Percentiles rank a stretch among this genome's conserved stretches.
Evolutionary conservation across 768 basidiomycete species (phyloP).

Genomic region (Trametes cubensis): DNA sequence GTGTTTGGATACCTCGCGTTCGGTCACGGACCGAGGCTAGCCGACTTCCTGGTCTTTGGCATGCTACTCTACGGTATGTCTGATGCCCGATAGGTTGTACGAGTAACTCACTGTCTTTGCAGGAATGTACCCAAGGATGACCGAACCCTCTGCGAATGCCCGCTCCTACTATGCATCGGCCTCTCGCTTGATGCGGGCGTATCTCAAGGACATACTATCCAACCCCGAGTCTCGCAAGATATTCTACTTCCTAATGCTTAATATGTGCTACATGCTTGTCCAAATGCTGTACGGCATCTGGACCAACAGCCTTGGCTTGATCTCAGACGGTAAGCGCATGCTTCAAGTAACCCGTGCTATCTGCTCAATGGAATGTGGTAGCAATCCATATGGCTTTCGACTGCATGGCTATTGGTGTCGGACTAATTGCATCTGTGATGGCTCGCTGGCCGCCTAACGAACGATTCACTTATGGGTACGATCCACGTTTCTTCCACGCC

Average conservation of each 20-base stretch:
- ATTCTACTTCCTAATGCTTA: conserved; percentile 94
- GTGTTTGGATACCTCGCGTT: conserved; percentile 66
- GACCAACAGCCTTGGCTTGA: conserved; percentile 95
- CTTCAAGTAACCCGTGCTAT: background rate
- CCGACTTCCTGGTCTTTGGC: conserved; percentile 58
- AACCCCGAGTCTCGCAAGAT: conserved; percentile 94
- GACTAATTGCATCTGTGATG: conserved; percentile 95
- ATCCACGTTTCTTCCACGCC: conserved; percentile 6
- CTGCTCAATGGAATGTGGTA: conserved; percentile 34
- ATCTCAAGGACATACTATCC: conserved; percentile 87
- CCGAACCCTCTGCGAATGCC: conserved; percentile 5
- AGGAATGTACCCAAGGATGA: conserved; percentile 20
- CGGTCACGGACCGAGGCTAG: conserved; percentile 58
- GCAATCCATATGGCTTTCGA: conserved; percentile 99
- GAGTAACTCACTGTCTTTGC: background rate
- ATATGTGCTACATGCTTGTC: conserved; percentile 93
- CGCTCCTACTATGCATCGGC: conserved; percentile 31
- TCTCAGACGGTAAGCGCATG: conserved; percentile 78
- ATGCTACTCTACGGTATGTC: conserved; percentile 67
- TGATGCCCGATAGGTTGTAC: no score
- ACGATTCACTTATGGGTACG: conserved; percentile 92
- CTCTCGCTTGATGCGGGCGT: conserved; percentile 50
- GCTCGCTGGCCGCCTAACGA: conserved; percentile 97
- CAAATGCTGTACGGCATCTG: conserved; percentile 97
- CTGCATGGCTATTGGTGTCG: conserved; percentile 95